phyloP scores from a whole-genome alignment of 768 basidiomycete genomes.

The Kwoniella heveanensis region DNA sequence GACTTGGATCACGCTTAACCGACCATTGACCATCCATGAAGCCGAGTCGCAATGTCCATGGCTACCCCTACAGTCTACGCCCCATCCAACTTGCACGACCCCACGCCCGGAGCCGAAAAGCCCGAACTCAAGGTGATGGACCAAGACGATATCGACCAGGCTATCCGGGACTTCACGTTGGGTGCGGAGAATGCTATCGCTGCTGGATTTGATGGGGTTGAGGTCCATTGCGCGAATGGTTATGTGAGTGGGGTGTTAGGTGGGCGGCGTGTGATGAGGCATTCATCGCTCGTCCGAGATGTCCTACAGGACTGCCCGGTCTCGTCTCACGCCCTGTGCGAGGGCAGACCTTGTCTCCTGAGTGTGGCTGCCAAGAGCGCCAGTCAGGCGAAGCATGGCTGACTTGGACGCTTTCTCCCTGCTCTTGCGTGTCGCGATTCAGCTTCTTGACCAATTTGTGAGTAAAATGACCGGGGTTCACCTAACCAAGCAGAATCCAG shows the following conservation, averaged over 20 bases:
- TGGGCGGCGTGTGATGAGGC: too few relatives aligned
- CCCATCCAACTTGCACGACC: neutral
- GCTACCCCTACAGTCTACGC: neutral
- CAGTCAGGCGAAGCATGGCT: slow-evolving; percentile 41
- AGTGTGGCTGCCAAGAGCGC: too few relatives aligned
- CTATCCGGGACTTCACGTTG: slow-evolving; percentile 60
- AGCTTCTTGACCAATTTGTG: slow-evolving; percentile 64
- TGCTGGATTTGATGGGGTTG: slow-evolving; percentile 71
- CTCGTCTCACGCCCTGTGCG: too few relatives aligned
- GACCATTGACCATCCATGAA: neutral
- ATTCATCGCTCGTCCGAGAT: too few relatives aligned
- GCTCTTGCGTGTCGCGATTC: too few relatives aligned
- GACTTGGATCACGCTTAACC: too few relatives aligned
- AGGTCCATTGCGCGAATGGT: slow-evolving; percentile 59
- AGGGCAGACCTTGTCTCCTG: too few relatives aligned
- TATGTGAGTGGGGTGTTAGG: slow-evolving; percentile 47
- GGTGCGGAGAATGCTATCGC: slow-evolving; percentile 65
- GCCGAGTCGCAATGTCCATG: slow-evolving; percentile 11
- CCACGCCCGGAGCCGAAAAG: neutral
- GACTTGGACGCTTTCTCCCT: too few relatives aligned
- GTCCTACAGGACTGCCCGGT: too few relatives aligned
- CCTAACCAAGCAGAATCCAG: too few relatives aligned
- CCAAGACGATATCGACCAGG: slow-evolving; percentile 58
- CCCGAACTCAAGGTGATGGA: slow-evolving; percentile 27
- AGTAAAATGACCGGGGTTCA: too few relatives aligned